phyloP scores from a whole-genome alignment of 805 yeast genomes.

The Wickerhamomyces canadensis region DNA sequence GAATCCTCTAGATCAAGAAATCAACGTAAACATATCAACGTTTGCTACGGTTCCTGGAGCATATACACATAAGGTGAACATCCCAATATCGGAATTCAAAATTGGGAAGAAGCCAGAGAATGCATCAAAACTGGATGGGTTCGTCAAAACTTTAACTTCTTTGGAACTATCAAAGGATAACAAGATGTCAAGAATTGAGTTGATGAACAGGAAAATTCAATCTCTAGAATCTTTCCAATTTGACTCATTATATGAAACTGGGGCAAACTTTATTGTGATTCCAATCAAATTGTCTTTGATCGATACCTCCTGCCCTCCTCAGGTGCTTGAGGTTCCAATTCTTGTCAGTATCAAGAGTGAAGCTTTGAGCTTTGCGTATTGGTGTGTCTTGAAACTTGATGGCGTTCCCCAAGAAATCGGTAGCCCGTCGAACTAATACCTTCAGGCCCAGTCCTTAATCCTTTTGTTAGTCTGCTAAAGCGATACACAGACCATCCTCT shows the following conservation, averaged over 20 bases:
- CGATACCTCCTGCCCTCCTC: neutral
- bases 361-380: constrained; percentile 13
- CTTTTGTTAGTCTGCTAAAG: too few relatives aligned
- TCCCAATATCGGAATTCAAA: constrained; percentile 17
- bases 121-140: constrained; percentile 13
- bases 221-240: constrained; percentile 6
- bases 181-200: constrained; percentile 26
- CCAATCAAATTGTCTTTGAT: constrained; percentile 15
- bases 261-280: constrained; percentile 26
- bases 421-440: too few relatives aligned
- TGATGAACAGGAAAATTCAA: constrained; percentile 19
- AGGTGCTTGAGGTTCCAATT: constrained; percentile 14
- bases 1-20: constrained; percentile 13
- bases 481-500: too few relatives aligned
- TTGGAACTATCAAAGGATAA: constrained; percentile 22
- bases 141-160: constrained; percentile 26
- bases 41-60: constrained; percentile 3
- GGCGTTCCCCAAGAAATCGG: too few relatives aligned
- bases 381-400: constrained; percentile 14
- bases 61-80: constrained; percentile 2
- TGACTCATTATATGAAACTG: constrained; percentile 14
- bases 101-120: constrained; percentile 15
- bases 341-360: constrained; percentile 19
- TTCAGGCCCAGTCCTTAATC: too few relatives aligned
- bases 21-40: constrained; percentile 13